Conservation (phyloP, 2,329 filamentous ascomycete genomes). For the Aureobasidium vineae region DNA sequence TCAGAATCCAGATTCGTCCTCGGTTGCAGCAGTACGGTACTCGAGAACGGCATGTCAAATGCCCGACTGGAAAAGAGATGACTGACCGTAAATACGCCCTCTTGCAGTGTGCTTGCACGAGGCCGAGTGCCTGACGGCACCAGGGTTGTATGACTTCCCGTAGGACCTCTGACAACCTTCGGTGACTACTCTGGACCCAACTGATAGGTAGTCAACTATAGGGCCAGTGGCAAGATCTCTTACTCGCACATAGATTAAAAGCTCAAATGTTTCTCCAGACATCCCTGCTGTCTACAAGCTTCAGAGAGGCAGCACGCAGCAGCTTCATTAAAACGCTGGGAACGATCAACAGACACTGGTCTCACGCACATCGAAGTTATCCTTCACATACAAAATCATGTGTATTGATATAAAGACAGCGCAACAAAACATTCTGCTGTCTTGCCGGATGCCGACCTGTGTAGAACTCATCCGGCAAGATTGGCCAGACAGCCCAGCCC, state of each 20-base stretch:
- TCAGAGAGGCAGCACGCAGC: no score
- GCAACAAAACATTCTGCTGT: no score
- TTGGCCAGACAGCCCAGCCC: background rate
- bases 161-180: background rate
- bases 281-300: background rate
- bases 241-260: background rate
- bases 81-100: conserved; percentile 26
- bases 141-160: background rate
- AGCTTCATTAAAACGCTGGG: no score
- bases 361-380: no score
- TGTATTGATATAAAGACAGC: no score
- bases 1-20: conserved; percentile 1
- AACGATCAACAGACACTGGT: no score
- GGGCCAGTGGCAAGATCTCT: background rate
- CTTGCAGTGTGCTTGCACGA: conserved; percentile 26
- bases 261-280: background rate
- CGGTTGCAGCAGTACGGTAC: conserved; percentile 12
- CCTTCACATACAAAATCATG: no score
- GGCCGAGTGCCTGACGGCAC: conserved; percentile 17
- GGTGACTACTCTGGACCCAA: background rate
- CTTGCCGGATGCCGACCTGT: no score
- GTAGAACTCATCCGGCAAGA: background rate
- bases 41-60: background rate
- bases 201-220: background rate
- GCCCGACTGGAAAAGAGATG: background rate